Conservation (phyloP, 352 stramenopile genomes). For the Globisporangium nunn region DNA sequence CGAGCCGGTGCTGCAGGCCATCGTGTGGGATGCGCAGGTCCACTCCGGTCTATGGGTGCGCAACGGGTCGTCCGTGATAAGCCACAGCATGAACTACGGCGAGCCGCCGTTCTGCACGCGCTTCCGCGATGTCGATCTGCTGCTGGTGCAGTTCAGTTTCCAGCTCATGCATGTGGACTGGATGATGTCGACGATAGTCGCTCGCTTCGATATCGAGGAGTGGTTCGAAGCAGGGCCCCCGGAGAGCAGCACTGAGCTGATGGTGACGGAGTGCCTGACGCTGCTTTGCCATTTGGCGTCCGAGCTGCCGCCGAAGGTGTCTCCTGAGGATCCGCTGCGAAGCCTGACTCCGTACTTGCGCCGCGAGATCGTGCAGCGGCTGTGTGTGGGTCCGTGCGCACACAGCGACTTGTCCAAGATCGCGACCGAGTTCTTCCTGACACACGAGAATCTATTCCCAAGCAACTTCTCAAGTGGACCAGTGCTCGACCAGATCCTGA, state of each 20-base stretch:
- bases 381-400: slow-evolving; percentile 73
- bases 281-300: slow-evolving; percentile 70
- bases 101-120: slow-evolving; percentile 81
- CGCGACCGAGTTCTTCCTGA: slow-evolving; percentile 72
- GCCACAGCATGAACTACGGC: slow-evolving; percentile 88
- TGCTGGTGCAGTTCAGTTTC: slow-evolving; percentile 76
- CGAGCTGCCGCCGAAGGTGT: slow-evolving; percentile 64
- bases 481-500: slow-evolving; percentile 71
- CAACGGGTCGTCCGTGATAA: slow-evolving; percentile 80
- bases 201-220: slow-evolving; percentile 56
- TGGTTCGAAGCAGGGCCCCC: slow-evolving; percentile 40
- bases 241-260: slow-evolving; percentile 49
- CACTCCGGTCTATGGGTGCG: slow-evolving; percentile 80
- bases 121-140: slow-evolving; percentile 78
- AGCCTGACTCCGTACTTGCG: slow-evolving; percentile 67
- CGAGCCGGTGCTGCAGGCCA: slow-evolving; percentile 67
- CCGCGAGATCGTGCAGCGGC: slow-evolving; percentile 69
- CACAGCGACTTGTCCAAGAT: slow-evolving; percentile 85
- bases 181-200: slow-evolving; percentile 68
- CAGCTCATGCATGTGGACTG: slow-evolving; percentile 67
- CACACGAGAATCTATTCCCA: slow-evolving; percentile 69
- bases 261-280: slow-evolving; percentile 76
- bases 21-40: slow-evolving; percentile 85
- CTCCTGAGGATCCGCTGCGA: slow-evolving; percentile 32
- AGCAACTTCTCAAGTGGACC: slow-evolving; percentile 59